These are phyloP conservation scores for Hypocreales sp. DNA, from an alignment of 2,329 filamentous ascomycete species.

Conservation along the genomic window DNA sequence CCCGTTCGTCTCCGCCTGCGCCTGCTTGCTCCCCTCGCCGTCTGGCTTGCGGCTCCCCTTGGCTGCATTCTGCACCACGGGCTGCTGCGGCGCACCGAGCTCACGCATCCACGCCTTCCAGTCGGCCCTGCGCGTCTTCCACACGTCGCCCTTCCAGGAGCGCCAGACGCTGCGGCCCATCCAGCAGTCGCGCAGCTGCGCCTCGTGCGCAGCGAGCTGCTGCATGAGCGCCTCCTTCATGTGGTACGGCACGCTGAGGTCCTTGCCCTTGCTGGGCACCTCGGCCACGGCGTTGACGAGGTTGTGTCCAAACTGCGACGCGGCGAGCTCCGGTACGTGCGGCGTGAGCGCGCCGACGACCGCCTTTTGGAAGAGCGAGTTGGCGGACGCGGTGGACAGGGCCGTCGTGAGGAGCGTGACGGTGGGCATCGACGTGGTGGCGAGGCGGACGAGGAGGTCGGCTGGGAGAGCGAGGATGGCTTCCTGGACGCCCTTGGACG, in stretches of 20 bases:
- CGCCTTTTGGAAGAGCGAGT: slow-evolving; percentile 39
- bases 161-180: slow-evolving; percentile 41
- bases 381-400: slow-evolving; percentile 28
- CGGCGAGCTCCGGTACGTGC: slow-evolving; percentile 28
- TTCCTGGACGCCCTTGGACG: slow-evolving; percentile 57
- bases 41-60: no score
- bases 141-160: slow-evolving; percentile 41
- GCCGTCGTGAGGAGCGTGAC: slow-evolving; percentile 34
- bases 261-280: slow-evolving; percentile 32
- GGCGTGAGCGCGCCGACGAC: slow-evolving; percentile 32
- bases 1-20: no score
- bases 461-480: slow-evolving; percentile 45
- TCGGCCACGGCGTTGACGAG: slow-evolving; percentile 32
- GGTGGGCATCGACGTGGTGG: slow-evolving; percentile 36
- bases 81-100: no score
- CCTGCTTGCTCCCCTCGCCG: no score
- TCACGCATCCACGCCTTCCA: slow-evolving; percentile 45
- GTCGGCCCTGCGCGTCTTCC: slow-evolving; percentile 34
- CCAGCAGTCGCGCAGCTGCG: slow-evolving; percentile 34
- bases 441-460: slow-evolving; percentile 45
- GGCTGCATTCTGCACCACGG: no score
- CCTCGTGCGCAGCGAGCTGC: slow-evolving; percentile 30
- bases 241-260: slow-evolving; percentile 37
- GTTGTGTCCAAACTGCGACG: slow-evolving; percentile 34
- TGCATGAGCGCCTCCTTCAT: slow-evolving; percentile 40